A percentile compares a stretch with the other conserved stretches of the same genome.
Conservation (phyloP, 2,329 filamentous ascomycete genomes). For the Verticillium dahliae region DNA sequence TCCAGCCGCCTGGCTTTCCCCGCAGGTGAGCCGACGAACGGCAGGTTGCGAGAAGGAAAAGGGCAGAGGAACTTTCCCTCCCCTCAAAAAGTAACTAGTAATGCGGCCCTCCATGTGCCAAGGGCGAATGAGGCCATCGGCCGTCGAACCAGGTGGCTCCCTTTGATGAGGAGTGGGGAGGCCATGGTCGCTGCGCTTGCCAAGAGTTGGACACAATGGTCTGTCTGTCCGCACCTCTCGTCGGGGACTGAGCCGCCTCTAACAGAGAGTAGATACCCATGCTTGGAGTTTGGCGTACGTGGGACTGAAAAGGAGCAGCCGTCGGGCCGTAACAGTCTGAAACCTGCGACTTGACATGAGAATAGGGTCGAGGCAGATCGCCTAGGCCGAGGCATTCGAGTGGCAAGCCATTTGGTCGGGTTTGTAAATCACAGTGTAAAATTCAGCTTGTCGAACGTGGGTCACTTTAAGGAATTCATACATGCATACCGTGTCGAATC, state of each 20-base stretch:
- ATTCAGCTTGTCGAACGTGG: background rate
- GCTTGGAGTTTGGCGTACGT: background rate
- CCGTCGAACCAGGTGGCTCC: no score
- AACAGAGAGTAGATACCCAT: constrained; percentile 1
- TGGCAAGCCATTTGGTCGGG: background rate
- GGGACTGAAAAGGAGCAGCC: background rate
- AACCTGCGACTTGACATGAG: background rate
- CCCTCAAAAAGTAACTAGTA: background rate
- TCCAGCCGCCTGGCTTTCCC: constrained; percentile 19
- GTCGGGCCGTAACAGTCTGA: background rate
- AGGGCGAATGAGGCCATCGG: no score
- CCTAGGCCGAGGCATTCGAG: background rate
- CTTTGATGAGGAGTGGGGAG: background rate
- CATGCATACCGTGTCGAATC: no score
- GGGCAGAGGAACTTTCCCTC: background rate
- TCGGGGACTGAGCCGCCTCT: background rate
- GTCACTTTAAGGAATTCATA: no score
- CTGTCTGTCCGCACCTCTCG: background rate
- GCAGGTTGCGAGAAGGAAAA: background rate
- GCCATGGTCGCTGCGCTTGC: background rate
- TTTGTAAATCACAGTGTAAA: background rate
- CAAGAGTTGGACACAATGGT: background rate
- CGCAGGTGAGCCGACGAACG: constrained; percentile 19
- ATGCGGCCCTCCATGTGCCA: no score
- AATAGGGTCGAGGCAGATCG: background rate